Conservation (phyloP, 768 basidiomycete species). For the Gautieria morchelliformis region DNA sequence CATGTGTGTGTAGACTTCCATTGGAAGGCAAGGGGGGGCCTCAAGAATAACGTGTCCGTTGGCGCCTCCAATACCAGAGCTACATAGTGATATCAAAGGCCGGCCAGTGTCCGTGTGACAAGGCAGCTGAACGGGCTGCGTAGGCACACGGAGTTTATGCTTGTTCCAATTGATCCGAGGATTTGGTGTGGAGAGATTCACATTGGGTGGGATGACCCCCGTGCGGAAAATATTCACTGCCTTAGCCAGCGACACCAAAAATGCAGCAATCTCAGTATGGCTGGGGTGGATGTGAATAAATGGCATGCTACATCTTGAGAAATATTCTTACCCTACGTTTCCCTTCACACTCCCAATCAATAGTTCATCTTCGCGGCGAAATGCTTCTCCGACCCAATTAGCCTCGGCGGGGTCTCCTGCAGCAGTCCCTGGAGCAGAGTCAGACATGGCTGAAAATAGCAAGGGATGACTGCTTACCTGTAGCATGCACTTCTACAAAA, state of each 20-base stretch:
- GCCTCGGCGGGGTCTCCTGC: conserved; percentile 13
- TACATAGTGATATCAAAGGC: conserved; percentile 30
- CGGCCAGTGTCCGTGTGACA: conserved; percentile 16
- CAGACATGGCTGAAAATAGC: background rate
- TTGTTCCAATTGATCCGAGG: conserved; percentile 31
- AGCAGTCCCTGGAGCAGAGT: conserved; percentile 21
- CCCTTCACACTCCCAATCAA: conserved; percentile 13
- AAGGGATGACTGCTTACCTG: conserved; percentile 7
- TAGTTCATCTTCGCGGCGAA: conserved; percentile 11
- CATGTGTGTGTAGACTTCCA: background rate
- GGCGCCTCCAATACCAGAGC: conserved; percentile 37
- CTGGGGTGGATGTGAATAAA: conserved; percentile 12
- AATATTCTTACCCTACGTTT: conserved; percentile 15
- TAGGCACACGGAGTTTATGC: conserved; percentile 27
- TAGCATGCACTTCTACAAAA: conserved; percentile 13
- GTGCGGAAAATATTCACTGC: conserved; percentile 30
- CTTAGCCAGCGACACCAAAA: conserved; percentile 36
- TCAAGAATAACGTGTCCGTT: conserved; percentile 37
- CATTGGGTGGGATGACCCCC: conserved; percentile 30
- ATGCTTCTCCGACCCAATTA: conserved; percentile 11
- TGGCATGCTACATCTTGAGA: background rate
- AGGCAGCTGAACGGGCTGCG: conserved; percentile 18
- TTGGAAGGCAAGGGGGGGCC: conserved; percentile 18
- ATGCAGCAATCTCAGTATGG: conserved; percentile 33
- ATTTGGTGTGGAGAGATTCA: conserved; percentile 27